These are phyloP conservation scores for Macrolepiota albuminosa DNA, from an alignment of 768 basidiomycete genomes.

Conservation along the genomic window DNA sequence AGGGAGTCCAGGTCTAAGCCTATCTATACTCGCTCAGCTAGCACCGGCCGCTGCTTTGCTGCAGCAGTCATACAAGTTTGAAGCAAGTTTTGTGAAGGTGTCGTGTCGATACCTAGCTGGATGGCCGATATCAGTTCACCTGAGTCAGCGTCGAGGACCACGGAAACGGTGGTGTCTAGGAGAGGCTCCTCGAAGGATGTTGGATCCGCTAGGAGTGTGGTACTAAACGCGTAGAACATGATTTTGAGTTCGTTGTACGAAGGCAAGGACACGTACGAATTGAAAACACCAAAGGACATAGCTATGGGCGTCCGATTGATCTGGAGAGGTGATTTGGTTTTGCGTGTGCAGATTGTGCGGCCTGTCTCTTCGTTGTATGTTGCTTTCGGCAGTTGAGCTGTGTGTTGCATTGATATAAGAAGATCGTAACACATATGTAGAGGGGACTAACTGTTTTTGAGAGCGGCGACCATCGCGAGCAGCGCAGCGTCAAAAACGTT, in stretches of 20 bases:
- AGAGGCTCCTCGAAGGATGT: constrained; percentile 89
- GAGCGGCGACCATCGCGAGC: constrained; percentile 81
- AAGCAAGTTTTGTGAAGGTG: constrained; percentile 18
- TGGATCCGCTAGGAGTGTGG: constrained; percentile 66
- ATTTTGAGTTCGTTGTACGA: not conserved
- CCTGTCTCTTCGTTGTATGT: constrained; percentile 64
- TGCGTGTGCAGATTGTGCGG: constrained; percentile 58
- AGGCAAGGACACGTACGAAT: constrained; percentile 48
- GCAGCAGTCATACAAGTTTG: constrained; percentile 22
- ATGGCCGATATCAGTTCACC: constrained; percentile 45
- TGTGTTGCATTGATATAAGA: not conserved
- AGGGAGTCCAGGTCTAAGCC: not conserved
- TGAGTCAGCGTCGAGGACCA: constrained; percentile 48
- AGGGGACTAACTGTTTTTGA: constrained; percentile 68
- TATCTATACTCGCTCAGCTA: constrained; percentile 4
- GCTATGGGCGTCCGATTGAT: constrained; percentile 43
- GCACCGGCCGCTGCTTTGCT: constrained; percentile 13
- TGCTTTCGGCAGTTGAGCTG: constrained; percentile 71
- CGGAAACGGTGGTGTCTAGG: constrained; percentile 63
- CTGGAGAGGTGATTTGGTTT: constrained; percentile 38
- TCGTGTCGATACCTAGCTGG: constrained; percentile 46
- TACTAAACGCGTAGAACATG: not conserved
- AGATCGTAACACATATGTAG: not conserved
- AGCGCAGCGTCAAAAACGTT: constrained; percentile 91
- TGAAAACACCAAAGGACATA: constrained; percentile 77